These are phyloP conservation scores for Lasiosphaeria miniovina DNA, from an alignment of 495 filamentous ascomycete genomes.

Conservation along the genomic window DNA sequence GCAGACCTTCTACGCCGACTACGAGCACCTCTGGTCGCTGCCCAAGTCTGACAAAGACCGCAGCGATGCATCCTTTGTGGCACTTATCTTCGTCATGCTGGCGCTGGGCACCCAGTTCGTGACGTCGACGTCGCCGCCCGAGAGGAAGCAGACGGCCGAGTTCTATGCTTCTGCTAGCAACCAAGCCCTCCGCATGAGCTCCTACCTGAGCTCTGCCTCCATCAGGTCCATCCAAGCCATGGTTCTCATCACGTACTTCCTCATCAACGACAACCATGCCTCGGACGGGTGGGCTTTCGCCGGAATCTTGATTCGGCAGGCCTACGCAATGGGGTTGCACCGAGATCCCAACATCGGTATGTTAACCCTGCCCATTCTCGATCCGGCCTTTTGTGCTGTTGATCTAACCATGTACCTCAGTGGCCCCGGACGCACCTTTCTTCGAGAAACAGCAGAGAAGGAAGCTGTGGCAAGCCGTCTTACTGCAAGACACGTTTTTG, in stretches of 20 bases:
- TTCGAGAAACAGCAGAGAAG: slow-evolving; percentile 68
- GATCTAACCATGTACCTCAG: slow-evolving; percentile 20
- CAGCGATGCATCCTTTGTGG: slow-evolving; percentile 59
- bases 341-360: slow-evolving; percentile 66
- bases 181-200: slow-evolving; percentile 63
- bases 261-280: slow-evolving; percentile 75
- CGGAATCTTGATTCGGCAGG: slow-evolving; percentile 65
- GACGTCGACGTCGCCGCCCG: slow-evolving; percentile 48
- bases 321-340: slow-evolving; percentile 73
- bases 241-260: slow-evolving; percentile 70
- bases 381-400: neutral
- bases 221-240: slow-evolving; percentile 68
- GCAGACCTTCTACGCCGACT: slow-evolving; percentile 64
- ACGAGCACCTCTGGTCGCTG: slow-evolving; percentile 66
- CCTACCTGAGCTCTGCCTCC: slow-evolving; percentile 65
- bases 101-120: slow-evolving; percentile 74
- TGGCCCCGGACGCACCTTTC: slow-evolving; percentile 52
- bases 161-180: slow-evolving; percentile 73
- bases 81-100: slow-evolving; percentile 65
- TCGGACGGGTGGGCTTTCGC: slow-evolving; percentile 74
- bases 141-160: slow-evolving; percentile 66
- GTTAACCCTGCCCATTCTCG: neutral
- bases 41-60: slow-evolving; percentile 45
- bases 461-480: slow-evolving; percentile 71
- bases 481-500: slow-evolving; percentile 73